Evolutionary conservation across 169 alveolate species (phyloP).

Genomic region (Eimeria sp.): DNA sequence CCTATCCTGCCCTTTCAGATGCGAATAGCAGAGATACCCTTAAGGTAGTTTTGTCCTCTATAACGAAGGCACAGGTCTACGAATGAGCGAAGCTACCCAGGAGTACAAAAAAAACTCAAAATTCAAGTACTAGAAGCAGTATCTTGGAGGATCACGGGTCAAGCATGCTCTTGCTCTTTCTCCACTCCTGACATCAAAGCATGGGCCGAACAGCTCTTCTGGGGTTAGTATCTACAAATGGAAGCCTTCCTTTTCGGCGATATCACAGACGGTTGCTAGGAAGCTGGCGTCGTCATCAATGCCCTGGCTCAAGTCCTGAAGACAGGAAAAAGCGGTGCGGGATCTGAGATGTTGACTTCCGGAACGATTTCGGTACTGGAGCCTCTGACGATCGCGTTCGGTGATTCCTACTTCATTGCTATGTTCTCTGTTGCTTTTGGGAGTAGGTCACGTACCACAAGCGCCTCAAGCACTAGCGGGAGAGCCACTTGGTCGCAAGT

Average conservation of each 20-base stretch:
- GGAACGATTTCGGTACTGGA: neutral
- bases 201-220: neutral
- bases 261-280: constrained; percentile 46
- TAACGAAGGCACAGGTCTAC: neutral
- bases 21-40: neutral
- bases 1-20: neutral
- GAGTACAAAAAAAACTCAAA: neutral
- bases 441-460: constrained; percentile 8
- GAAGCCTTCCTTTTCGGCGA: constrained; percentile 46
- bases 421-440: neutral
- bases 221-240: neutral
- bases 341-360: neutral
- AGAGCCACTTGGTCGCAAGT: constrained; percentile 18
- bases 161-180: neutral
- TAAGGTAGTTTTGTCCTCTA: neutral
- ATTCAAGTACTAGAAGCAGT: neutral
- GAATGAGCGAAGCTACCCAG: neutral
- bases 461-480: constrained; percentile 24
- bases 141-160: neutral
- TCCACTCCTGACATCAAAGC: neutral
- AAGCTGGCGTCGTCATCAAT: constrained; percentile 48
- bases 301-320: constrained; percentile 72
- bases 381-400: neutral
- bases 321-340: neutral
- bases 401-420: neutral